Evolutionary conservation across 768 basidiomycete genomes (phyloP).

Genomic region (Phylloporus scabripes): DNA sequence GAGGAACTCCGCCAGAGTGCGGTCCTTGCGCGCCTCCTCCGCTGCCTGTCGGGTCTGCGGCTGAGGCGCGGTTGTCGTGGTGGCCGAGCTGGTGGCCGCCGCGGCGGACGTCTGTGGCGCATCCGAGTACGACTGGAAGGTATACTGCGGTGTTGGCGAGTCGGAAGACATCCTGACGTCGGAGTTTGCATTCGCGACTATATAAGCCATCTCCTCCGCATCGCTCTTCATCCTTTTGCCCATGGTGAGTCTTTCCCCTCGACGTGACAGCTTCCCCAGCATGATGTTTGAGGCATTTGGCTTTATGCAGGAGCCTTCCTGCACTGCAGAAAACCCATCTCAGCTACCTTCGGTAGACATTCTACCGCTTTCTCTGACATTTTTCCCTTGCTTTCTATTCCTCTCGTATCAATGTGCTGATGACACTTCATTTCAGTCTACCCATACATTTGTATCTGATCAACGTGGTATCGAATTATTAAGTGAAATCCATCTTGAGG

Average conservation of each 20-base stretch:
- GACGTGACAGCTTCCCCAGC: conserved; percentile 32
- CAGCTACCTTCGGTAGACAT: conserved; percentile 79
- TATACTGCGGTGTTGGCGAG: conserved; percentile 27
- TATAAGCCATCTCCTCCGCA: conserved; percentile 10
- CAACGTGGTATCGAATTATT: too few relatives aligned
- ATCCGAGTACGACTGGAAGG: conserved; percentile 19
- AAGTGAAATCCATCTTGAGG: conserved; percentile 46
- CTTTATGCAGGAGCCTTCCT: conserved; percentile 66
- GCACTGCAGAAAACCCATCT: conserved; percentile 81
- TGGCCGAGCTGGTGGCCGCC: conserved; percentile 17
- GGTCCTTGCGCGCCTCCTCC: conserved; percentile 82
- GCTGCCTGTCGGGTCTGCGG: conserved; percentile 62
- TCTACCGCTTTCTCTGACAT: conserved; percentile 44
- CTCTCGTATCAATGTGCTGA: conserved; percentile 6
- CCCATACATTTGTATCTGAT: background rate
- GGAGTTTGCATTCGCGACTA: conserved; percentile 27
- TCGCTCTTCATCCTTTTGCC: conserved; percentile 5
- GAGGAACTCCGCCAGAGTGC: conserved; percentile 88
- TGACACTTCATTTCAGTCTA: conserved; percentile 17
- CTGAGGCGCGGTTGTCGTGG: conserved; percentile 17
- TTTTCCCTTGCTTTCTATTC: background rate
- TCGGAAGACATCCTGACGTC: conserved; percentile 32
- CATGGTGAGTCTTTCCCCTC: conserved; percentile 19
- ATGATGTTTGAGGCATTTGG: conserved; percentile 96
- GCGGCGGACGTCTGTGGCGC: conserved; percentile 15